These are phyloP conservation scores for Dentipellis fragilis DNA, from an alignment of 768 basidiomycete genomes.

Conservation along the genomic window DNA sequence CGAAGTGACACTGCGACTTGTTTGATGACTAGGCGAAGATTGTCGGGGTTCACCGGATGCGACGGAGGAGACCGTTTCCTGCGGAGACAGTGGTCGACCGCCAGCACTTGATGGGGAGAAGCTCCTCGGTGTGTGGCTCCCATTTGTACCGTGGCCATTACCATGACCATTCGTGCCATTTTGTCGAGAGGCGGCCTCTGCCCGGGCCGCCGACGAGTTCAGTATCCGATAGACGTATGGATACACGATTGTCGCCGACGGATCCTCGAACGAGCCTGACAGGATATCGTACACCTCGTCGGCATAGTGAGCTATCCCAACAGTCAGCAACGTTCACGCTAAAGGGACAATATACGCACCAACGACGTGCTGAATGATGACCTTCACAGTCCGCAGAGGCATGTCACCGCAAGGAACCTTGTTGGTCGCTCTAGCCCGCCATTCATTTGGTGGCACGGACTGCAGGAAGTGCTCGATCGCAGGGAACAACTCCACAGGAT, in stretches of 20 bases:
- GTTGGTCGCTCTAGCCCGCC: constrained; percentile 85
- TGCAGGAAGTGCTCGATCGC: constrained; percentile 92
- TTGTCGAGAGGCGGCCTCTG: constrained; percentile 19
- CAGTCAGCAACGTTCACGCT: background rate
- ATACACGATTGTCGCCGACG: constrained; percentile 95
- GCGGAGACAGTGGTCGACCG: constrained; percentile 65
- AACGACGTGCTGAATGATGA: constrained; percentile 94
- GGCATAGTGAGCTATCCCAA: constrained; percentile 58
- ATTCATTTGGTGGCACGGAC: constrained; percentile 90
- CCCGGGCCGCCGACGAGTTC: constrained; percentile 48
- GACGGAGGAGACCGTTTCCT: constrained; percentile 44
- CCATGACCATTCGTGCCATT: constrained; percentile 16
- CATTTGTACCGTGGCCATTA: constrained; percentile 13
- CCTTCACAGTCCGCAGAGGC: constrained; percentile 96
- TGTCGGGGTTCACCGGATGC: constrained; percentile 33
- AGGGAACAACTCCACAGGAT: constrained; percentile 82
- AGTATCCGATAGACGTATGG: constrained; percentile 90
- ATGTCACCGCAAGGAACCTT: constrained; percentile 94
- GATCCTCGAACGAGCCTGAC: constrained; percentile 85
- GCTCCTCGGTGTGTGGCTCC: constrained; percentile 33
- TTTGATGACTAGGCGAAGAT: constrained; percentile 52
- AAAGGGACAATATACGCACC: constrained; percentile 42
- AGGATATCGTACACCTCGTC: constrained; percentile 89
- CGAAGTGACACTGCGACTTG: constrained; percentile 62
- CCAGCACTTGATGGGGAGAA: constrained; percentile 41